phyloP scores from a whole-genome alignment of 177 flowering plant genomes.

The Tripterygium wilfordii region DNA sequence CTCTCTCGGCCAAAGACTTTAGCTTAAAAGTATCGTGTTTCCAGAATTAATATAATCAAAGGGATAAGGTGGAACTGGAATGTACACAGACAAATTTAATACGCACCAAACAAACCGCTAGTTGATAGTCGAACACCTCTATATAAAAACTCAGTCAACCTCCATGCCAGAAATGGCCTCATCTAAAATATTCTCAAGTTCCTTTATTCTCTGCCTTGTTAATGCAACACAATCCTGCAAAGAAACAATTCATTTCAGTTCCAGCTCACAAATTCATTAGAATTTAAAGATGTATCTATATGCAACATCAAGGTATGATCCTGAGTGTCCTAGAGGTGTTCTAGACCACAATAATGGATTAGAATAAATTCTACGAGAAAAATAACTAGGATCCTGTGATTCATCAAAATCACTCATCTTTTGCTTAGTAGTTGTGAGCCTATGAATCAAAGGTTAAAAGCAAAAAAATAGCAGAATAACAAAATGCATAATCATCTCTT shows the following conservation, averaged over 20 bases:
- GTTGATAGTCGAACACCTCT: too few species aligned
- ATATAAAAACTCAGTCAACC: constrained; percentile 44
- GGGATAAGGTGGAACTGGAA: too few species aligned
- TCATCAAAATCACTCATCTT: neutral
- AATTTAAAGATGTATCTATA: neutral
- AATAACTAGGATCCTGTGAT: neutral
- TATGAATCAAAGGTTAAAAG: too few species aligned
- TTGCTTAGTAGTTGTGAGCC: too few species aligned
- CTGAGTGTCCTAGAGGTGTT: neutral
- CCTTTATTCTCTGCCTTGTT: constrained; percentile 67
- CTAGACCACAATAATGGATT: neutral
- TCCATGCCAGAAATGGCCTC: constrained; percentile 79
- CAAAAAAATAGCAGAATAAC: too few species aligned
- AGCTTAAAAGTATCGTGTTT: too few species aligned
- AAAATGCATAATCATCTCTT: too few species aligned
- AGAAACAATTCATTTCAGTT: neutral
- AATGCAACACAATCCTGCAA: constrained; percentile 78
- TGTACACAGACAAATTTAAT: too few species aligned
- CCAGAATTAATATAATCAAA: too few species aligned
- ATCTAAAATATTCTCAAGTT: constrained; percentile 52
- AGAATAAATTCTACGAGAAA: neutral
- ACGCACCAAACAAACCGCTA: too few species aligned
- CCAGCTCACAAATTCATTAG: neutral
- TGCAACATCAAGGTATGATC: too few species aligned
- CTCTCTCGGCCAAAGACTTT: too few species aligned